Evolutionary conservation across 2,329 filamentous ascomycete genomes (phyloP).

Genomic region (Colletotrichum phormii): DNA sequence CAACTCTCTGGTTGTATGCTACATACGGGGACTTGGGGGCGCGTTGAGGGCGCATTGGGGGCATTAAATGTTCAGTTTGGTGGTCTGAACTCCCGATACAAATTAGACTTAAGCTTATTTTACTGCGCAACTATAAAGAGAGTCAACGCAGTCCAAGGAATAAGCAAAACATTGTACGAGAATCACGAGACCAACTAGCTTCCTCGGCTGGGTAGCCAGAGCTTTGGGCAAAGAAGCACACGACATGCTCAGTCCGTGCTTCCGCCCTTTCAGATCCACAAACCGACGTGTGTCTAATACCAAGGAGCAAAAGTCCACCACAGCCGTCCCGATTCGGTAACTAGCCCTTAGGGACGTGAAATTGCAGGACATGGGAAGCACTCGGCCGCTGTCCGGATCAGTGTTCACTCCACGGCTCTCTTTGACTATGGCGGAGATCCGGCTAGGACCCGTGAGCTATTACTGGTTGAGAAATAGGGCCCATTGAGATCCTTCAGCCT

Average conservation of each 20-base stretch:
- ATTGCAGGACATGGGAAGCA: background rate
- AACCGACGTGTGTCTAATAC: background rate
- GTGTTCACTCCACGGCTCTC: background rate
- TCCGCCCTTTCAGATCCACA: background rate
- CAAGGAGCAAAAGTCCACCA: background rate
- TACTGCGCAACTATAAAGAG: background rate
- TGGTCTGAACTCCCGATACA: background rate
- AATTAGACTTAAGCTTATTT: slow-evolving; percentile 14
- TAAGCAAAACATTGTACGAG: background rate
- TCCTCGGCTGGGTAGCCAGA: background rate
- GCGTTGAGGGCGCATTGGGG: background rate
- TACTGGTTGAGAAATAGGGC: slow-evolving; percentile 2
- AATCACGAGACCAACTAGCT: background rate
- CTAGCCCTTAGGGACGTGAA: background rate
- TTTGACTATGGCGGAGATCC: background rate
- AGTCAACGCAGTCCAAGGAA: background rate
- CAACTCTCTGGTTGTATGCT: background rate
- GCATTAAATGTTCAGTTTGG: background rate
- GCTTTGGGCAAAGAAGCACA: background rate
- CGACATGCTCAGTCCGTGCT: no score
- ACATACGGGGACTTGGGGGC: background rate
- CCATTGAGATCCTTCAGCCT: slow-evolving; percentile 8
- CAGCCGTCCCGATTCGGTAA: background rate
- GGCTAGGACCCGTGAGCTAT: background rate
- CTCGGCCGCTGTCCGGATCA: slow-evolving; percentile 1